A percentile compares a stretch with the other conserved stretches of the same genome.
Evolutionary conservation across 805 yeast species (phyloP).

Genomic region (Yarrowia sp.): DNA sequence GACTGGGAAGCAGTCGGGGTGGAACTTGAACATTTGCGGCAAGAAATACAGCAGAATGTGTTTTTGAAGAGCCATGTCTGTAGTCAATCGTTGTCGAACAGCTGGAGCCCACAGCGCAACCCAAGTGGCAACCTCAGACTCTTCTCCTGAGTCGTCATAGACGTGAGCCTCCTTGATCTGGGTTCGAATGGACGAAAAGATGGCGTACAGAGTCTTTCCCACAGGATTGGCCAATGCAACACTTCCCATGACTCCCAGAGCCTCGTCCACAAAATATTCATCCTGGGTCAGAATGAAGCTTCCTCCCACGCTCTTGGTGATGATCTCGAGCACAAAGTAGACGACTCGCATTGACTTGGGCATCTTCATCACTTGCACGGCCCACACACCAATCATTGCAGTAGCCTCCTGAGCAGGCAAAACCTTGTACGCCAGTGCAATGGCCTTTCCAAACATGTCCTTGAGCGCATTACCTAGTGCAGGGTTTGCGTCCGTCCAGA

Average conservation of each 20-base stretch:
- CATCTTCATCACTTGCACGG: constrained; percentile 42
- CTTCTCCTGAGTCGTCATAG: constrained; percentile 1
- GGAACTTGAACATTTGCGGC: constrained; percentile 57
- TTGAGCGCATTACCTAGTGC: constrained; percentile 67
- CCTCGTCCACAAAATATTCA: constrained; percentile 47
- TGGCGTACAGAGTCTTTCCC: constrained; percentile 33
- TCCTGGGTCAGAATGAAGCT: constrained; percentile 42
- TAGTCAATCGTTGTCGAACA: constrained; percentile 40
- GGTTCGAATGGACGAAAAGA: constrained; percentile 26
- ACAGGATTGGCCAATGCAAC: constrained; percentile 61
- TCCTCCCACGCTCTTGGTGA: constrained; percentile 50
- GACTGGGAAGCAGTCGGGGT: constrained; percentile 43
- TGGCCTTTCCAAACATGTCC: constrained; percentile 55
- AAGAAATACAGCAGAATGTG: constrained; percentile 59
- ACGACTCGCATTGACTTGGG: constrained; percentile 55
- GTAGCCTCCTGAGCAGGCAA: constrained; percentile 27
- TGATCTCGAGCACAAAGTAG: constrained; percentile 56
- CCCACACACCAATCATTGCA: constrained; percentile 43
- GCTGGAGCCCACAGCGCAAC: constrained; percentile 48
- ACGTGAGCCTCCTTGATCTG: not conserved
- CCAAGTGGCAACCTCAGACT: constrained; percentile 42
- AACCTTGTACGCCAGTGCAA: constrained; percentile 41
- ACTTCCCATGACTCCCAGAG: constrained; percentile 51
- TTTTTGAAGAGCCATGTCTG: constrained; percentile 37
- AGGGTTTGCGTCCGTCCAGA: constrained; percentile 67